Base-by-base conservation (phyloP, 345 rosid genomes). In the Luvunga scandens region DNA sequence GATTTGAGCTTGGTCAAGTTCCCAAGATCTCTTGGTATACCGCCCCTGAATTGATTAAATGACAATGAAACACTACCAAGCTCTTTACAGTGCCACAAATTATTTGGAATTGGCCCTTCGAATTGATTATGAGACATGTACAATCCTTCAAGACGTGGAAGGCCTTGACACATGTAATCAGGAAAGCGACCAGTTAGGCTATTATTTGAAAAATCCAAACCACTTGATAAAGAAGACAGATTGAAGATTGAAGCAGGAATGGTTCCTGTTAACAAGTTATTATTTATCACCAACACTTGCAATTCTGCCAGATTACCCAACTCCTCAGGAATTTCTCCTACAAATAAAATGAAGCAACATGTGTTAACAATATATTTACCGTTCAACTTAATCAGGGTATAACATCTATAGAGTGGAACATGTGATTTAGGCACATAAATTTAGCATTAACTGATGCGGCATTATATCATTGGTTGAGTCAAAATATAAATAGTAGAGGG, bases 1-100 rank as follows among this genome's bases (percentile, higher is more conserved):
- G 8, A 34, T 39, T 45, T 13, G 10, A 77, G 71, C 60, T 1
- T 42, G 10, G 75, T 60, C 22, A 34, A 71, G 66, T 81, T 81
- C 2, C 81, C 78, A 60, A 81, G 33, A 56, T 67, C 74, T 36
- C 48, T 60, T 16, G 84, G 80, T 12, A 81, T 60, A 12, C 4
- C 34, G 39, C 74, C 78, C 19, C 33, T 2, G 38, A 63, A 30
- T 28, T 63, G 22, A 16, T 63, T 63, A 14, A 4, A 1, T 3
- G 68, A 38, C 33, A 79, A 56, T 4, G 66, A 69, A 28, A 45
- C 31, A 2, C 30, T 18, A 33, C n/a, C 10, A 34, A 69, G 73
- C 19, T 16, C 10, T 27, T 30, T 45, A 7, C 73, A 69, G 48
- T 69, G 73, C 73, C 60, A 27, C 73, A 70, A 70, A 24, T 48